Conservation (phyloP, 495 filamentous ascomycete genomes). For the Penicillium paradoxum region DNA sequence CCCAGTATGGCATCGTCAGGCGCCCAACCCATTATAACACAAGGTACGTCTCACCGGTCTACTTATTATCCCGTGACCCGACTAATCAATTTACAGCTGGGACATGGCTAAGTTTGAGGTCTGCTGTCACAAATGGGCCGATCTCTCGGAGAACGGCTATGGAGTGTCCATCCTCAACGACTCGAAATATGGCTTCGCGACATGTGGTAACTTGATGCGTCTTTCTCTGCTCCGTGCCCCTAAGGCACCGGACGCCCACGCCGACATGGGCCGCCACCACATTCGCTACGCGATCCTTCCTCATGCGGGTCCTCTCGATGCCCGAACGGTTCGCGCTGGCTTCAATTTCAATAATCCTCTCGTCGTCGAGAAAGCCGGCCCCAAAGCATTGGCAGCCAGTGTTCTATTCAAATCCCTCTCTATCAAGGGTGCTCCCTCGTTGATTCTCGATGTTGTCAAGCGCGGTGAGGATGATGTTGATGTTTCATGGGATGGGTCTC, state of each 20-base stretch:
- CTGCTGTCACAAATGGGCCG: conserved; percentile 96
- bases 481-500: conserved; percentile 66
- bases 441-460: conserved; percentile 82
- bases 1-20: conserved; percentile 81
- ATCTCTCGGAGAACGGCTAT: conserved; percentile 86
- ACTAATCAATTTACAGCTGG: conserved; percentile 53
- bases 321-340: conserved; percentile 73
- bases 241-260: conserved; percentile 94
- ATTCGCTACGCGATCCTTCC: conserved; percentile 92
- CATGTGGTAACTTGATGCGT: conserved; percentile 85
- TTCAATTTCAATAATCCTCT: conserved; percentile 88
- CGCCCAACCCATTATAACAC: conserved; percentile 96
- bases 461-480: conserved; percentile 95
- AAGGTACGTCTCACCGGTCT: conserved; percentile 36
- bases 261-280: conserved; percentile 89
- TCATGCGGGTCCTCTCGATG: conserved; percentile 64
- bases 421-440: conserved; percentile 51
- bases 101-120: conserved; percentile 99
- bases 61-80: conserved; percentile 3
- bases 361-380: conserved; percentile 36
- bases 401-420: conserved; percentile 47
- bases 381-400: conserved; percentile 9
- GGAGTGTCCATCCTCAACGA: conserved; percentile 95
- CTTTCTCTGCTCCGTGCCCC: conserved; percentile 82
- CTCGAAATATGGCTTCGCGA: conserved; percentile 95